Conservation (phyloP, 2,329 filamentous ascomycete genomes). For the Emydomyces testavorans region DNA sequence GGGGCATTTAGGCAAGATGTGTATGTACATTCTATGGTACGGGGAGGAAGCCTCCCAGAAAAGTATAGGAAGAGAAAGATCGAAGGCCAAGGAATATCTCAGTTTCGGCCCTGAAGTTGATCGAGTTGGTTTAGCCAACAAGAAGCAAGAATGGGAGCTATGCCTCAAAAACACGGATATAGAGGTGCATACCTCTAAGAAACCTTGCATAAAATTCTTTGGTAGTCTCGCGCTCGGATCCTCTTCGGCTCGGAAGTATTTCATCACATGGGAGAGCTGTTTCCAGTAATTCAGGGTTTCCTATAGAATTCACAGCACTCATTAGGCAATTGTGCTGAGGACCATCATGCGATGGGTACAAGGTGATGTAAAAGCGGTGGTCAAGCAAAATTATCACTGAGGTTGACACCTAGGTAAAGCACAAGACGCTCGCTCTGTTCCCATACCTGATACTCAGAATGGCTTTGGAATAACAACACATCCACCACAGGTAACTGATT, state of each 20-base stretch:
- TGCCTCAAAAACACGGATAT: slow-evolving; percentile 18
- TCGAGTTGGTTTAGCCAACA: not conserved
- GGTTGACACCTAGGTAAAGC: not conserved
- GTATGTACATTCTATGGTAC: slow-evolving; percentile 14
- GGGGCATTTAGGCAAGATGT: slow-evolving; percentile 7
- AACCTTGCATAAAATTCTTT: slow-evolving; percentile 82
- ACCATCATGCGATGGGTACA: too few relatives aligned
- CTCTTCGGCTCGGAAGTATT: slow-evolving; percentile 87
- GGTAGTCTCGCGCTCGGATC: slow-evolving; percentile 65
- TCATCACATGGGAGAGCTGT: slow-evolving; percentile 87
- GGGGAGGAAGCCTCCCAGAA: not conserved
- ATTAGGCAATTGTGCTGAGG: too few relatives aligned
- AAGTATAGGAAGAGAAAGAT: not conserved
- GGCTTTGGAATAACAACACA: slow-evolving; percentile 78
- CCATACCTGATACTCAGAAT: slow-evolving; percentile 82
- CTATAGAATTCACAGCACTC: slow-evolving; percentile 37
- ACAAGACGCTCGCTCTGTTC: slow-evolving; percentile 4
- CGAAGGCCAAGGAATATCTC: not conserved
- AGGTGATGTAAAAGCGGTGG: too few relatives aligned
- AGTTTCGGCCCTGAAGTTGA: slow-evolving; percentile 10
- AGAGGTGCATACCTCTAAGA: slow-evolving; percentile 64
- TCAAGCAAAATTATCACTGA: not conserved
- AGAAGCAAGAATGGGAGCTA: not conserved
- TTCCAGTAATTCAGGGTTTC: slow-evolving; percentile 99
- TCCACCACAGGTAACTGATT: slow-evolving; percentile 81